Conservation (phyloP, 164 flowering plant genomes). For the Nymphaea colorata region DNA sequence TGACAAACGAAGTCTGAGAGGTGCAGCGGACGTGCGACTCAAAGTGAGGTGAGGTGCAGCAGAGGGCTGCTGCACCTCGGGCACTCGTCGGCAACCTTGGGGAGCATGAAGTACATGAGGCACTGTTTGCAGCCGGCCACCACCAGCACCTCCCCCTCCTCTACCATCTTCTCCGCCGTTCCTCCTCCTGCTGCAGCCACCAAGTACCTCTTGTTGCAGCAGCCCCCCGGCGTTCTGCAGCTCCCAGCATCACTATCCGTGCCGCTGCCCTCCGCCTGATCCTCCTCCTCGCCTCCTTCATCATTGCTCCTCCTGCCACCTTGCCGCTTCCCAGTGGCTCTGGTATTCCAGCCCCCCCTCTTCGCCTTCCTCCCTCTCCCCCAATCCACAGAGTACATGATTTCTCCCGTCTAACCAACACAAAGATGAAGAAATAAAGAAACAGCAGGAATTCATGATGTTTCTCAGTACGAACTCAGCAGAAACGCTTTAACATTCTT, state of each 20-base stretch:
- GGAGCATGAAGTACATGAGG: slow-evolving; percentile 26
- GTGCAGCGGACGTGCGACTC: too few relatives aligned
- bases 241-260: slow-evolving; percentile 29
- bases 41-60: slow-evolving; percentile 5
- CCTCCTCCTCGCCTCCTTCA: slow-evolving; percentile 60
- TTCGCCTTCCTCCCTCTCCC: background rate
- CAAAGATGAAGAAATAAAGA: background rate
- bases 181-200: background rate
- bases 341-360: background rate
- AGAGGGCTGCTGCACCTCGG: slow-evolving; percentile 20
- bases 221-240: slow-evolving; percentile 18
- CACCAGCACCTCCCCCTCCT: slow-evolving; percentile 13
- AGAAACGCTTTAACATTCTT: background rate
- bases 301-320: slow-evolving; percentile 78
- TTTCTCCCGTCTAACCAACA: background rate
- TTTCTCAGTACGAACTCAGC: background rate
- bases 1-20: too few relatives aligned
- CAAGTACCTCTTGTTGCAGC: background rate
- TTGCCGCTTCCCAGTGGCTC: slow-evolving; percentile 30
- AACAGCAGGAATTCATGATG: background rate
- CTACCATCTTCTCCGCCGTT: background rate
- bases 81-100: slow-evolving; percentile 16
- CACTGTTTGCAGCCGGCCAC: slow-evolving; percentile 26
- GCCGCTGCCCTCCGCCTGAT: slow-evolving; percentile 33
- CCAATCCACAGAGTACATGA: background rate